Base-by-base conservation (phyloP, 139 green algal species). In the Spirogloea muscicola region DNA sequence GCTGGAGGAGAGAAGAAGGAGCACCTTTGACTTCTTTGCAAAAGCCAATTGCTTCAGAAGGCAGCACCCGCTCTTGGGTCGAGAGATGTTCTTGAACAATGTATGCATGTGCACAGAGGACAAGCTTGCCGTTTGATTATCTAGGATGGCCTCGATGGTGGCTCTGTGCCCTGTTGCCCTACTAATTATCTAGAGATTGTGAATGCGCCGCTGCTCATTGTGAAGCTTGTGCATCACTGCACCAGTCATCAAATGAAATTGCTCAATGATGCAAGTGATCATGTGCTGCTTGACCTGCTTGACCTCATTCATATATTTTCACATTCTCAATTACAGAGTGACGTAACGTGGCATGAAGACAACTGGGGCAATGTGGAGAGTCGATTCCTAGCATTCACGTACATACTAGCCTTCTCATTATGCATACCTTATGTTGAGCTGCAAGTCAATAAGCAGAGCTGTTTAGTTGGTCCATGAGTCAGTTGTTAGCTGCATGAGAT, bases 261-360 rank as follows among this genome's bases (percentile, higher is more conserved):
- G n/a, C n/a, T n/a, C n/a, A n/a, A n/a, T n/a, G n/a, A n/a, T n/a
- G n/a, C n/a, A n/a, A n/a, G n/a, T n/a, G n/a, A n/a, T n/a, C n/a
- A n/a, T n/a, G n/a, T n/a, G n/a, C n/a, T n/a, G n/a, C n/a, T n/a
- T n/a, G n/a, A n/a, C n/a, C n/a, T n/a, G n/a, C n/a, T n/a, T n/a
- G n/a, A n/a, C n/a, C n/a, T n/a, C n/a, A n/a, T n/a, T n/a, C n/a
- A n/a, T n/a, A n/a, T n/a, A n/a, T n/a, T n/a, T n/a, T n/a, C n/a
- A n/a, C n/a, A n/a, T n/a, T n/a, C n/a, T n/a, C n/a, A n/a, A n/a
- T n/a, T n/a, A 2, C 52, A 85, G 5, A 38, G 72, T 2, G 94
- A 98, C 82, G 88, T 98, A 67, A 96, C 91, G 0, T 99, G 94
- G 94, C 94, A 98, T 74, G 94, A 99, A 76, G 74, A 90, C 77